Evolutionary conservation across 2,329 filamentous ascomycete species (phyloP), one percentile per base, ranked within the genome.

Genomic region (Chaetoscypha palmicola): DNA sequence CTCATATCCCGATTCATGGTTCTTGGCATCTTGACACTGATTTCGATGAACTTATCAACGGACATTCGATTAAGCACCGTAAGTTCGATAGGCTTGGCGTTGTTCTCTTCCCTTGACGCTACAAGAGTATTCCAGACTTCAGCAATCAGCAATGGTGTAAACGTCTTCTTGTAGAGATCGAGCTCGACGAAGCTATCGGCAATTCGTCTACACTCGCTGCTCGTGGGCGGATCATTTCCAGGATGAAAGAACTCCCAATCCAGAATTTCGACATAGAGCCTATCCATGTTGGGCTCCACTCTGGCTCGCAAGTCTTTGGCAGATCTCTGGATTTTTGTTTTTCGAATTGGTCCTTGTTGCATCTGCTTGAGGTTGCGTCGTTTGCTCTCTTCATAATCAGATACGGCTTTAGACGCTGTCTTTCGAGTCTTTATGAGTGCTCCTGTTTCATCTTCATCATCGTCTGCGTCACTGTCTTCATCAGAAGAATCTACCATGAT

Each of bases 41-140:
- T 80, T 67, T 98, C 92, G 49, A 96, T 76, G 58, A 94, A 97
- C 39, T 83, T 84, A 65, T 98, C 92, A 9, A 98, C 89, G 36
- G 82, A 92, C 59, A 92, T 81, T 49, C 92, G 84, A 58, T 85
- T 94, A 38, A 86, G 77, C 41, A 98, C 77, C 59, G 90, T 94
- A 64, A 97, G 80, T 48, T 89, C 87, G 58, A 95, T 94, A 0
- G 86, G 71, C 59, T 83, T 88, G 51, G 81, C 79, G 16, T 77
- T 85, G 37, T 82, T 79, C 64, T 98, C 92, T 58, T 96, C 88
- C 62, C 90, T 90, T 16, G 86, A 78, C 38, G 88, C 90, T 39
- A 94, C 82, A 62, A 98, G 92, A 3, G 86, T 86, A 60, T 94
- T 86, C 92, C 92, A 98, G 22, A 91, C 91, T 69, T 98, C 92